Base-by-base conservation (phyloP, 306 rosid genomes). In the Geum urbanum region DNA sequence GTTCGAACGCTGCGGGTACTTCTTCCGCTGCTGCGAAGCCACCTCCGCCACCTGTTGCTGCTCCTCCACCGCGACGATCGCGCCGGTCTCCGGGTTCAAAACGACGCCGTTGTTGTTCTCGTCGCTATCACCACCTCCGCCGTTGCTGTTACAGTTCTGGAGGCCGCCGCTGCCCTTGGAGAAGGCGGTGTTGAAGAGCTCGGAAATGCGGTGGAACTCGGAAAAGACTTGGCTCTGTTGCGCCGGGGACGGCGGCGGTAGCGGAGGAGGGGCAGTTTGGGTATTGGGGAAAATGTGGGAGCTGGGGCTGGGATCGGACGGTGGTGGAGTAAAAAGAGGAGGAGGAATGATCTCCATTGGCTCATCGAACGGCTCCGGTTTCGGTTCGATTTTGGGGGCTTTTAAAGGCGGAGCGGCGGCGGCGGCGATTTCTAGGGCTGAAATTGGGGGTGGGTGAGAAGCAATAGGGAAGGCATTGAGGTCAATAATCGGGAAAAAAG, bases 311-410 rank as follows among this genome's bases (percentile, higher is more conserved):
- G 86, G 74, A 57, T 72, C 47, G 49, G 71, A 63, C 41, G 72
- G 32, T 7, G 54, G 67, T 35, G 37, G 76, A 24, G 61, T 41
- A 53, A 53, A 76, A 14, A 49, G 70, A 14, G 53, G 70, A 24
- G 72, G 49, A 54, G 78, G 6, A 70, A 67, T n/a, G 59, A 52
- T 72, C 43, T 37, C 64, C 13, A 72, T 43, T 41, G 80, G 70
- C 45, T 78, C 91, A 10, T 90, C 96, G 4, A 72, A 76, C 4
- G 96, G 98, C 63, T 92, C 98, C 10, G 67, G 77, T 75, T 90
- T 92, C 4, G 98, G 98, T 18, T 83, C 91, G 32, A 86, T 37
- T 47, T 82, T 78, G 2, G 96, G 96, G 70, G 67, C 48, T 9
- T 72, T 63, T 58, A 84, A 19, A 43, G 70, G 12, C 20, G 60